These are phyloP conservation scores for Tricholoma bakamatsutake DNA, from an alignment of 768 basidiomycete genomes.

Conservation along the genomic window DNA sequence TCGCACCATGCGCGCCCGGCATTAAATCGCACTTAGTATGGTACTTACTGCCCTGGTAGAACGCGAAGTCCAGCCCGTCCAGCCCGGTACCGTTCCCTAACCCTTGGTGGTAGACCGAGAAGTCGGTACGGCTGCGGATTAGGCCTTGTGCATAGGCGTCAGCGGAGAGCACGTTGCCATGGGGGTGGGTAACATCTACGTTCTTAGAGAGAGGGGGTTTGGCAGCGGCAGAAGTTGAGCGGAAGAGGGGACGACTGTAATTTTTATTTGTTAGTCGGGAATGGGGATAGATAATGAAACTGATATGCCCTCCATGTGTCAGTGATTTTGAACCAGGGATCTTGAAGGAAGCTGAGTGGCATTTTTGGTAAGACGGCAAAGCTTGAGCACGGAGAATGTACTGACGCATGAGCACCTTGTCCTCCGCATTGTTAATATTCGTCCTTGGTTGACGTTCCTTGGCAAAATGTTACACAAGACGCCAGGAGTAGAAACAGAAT, in stretches of 20 bases:
- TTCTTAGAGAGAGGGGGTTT: slow-evolving; percentile 47
- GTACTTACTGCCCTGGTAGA: slow-evolving; percentile 69
- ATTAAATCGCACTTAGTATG: slow-evolving; percentile 73
- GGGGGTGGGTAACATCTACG: slow-evolving; percentile 51
- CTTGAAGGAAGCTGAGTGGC: slow-evolving; percentile 52
- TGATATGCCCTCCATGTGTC: slow-evolving; percentile 53
- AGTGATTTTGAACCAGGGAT: slow-evolving; percentile 66
- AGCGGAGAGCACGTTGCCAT: slow-evolving; percentile 62
- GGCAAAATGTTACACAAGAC: slow-evolving; percentile 50
- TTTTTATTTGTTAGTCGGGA: slow-evolving; percentile 13
- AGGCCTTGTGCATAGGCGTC: slow-evolving; percentile 64
- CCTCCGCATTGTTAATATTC: slow-evolving; percentile 84
- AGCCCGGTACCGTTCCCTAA: slow-evolving; percentile 47
- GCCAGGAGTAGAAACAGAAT: slow-evolving; percentile 71
- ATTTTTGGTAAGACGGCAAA: not conserved
- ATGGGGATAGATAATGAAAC: not conserved
- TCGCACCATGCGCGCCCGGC: slow-evolving; percentile 46
- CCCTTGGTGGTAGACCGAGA: slow-evolving; percentile 52
- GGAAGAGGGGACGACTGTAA: slow-evolving; percentile 69
- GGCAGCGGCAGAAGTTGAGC: slow-evolving; percentile 55
- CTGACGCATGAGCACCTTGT: slow-evolving; percentile 65
- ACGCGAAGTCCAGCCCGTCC: slow-evolving; percentile 73
- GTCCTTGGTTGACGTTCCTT: slow-evolving; percentile 32
- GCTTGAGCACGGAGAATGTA: slow-evolving; percentile 6
- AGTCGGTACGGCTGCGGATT: slow-evolving; percentile 71